A percentile compares a stretch with the other conserved stretches of the same genome.
phyloP scores from a whole-genome alignment of 805 yeast species.

The Cyberlindnera meyerae region DNA sequence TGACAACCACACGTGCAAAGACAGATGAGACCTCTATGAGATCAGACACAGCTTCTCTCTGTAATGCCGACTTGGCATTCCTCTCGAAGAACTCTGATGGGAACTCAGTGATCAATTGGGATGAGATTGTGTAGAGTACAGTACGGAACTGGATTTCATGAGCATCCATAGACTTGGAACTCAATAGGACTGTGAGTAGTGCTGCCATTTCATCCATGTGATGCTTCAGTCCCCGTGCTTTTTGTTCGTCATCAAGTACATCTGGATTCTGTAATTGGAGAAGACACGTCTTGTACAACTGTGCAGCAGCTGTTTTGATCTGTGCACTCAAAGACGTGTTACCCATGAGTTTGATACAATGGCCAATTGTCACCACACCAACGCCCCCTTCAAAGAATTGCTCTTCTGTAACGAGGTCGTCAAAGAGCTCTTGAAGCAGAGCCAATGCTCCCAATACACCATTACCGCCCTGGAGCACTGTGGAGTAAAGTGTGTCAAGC shows the following conservation, averaged over 20 bases:
- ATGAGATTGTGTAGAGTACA: slow-evolving; percentile 14
- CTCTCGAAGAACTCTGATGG: slow-evolving; percentile 21
- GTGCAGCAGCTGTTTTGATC: slow-evolving; percentile 43
- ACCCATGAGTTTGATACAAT: slow-evolving; percentile 40
- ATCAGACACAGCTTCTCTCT: slow-evolving; percentile 12
- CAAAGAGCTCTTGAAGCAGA: slow-evolving; percentile 71
- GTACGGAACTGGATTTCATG: slow-evolving; percentile 15
- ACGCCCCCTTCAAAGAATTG: slow-evolving; percentile 78
- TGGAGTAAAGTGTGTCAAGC: slow-evolving; percentile 43
- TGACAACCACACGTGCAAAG: slow-evolving; percentile 11
- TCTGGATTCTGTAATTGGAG: slow-evolving; percentile 49
- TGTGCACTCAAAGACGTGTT: slow-evolving; percentile 29
- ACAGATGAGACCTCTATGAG: slow-evolving; percentile 11
- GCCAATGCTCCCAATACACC: slow-evolving; percentile 25
- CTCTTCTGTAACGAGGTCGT: slow-evolving; percentile 79
- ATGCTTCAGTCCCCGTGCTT: slow-evolving; percentile 26
- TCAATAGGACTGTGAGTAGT: slow-evolving; percentile 11
- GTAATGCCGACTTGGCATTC: slow-evolving; percentile 11
- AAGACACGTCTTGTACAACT: slow-evolving; percentile 49
- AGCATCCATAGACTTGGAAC: slow-evolving; percentile 9
- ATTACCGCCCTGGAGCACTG: slow-evolving; percentile 21
- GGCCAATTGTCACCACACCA: slow-evolving; percentile 49
- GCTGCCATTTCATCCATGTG: slow-evolving; percentile 21
- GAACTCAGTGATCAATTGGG: slow-evolving; percentile 19
- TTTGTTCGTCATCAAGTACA: slow-evolving; percentile 33